phyloP scores from a whole-genome alignment of 306 rosid genomes.

The Medicago arabica region DNA sequence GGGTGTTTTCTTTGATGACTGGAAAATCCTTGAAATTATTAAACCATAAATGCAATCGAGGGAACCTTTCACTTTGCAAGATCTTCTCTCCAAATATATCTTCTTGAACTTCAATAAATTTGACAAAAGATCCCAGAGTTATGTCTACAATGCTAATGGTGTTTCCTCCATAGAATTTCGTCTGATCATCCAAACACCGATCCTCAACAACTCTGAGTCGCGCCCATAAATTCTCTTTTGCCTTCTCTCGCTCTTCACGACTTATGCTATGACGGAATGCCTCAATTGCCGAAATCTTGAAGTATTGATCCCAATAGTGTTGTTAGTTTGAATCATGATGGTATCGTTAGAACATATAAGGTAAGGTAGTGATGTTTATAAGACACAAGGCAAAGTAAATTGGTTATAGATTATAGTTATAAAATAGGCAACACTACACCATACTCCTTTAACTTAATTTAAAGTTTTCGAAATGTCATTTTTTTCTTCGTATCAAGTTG shows the following conservation, averaged over 20 bases:
- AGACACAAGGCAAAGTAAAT: no score
- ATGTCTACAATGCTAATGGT: constrained; percentile 46
- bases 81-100: constrained; percentile 24
- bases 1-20: constrained; percentile 55
- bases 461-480: no score
- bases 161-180: constrained; percentile 46
- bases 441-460: no score
- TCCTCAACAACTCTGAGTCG: constrained; percentile 36
- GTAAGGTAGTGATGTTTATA: no score
- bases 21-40: constrained; percentile 49
- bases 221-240: constrained; percentile 19
- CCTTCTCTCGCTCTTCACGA: constrained; percentile 31
- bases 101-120: constrained; percentile 10
- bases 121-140: constrained; percentile 28
- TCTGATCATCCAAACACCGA: constrained; percentile 17
- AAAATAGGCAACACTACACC: no score
- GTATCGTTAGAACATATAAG: not conserved
- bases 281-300: not conserved
- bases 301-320: not conserved
- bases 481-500: no score
- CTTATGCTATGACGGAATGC: not conserved
- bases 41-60: constrained; percentile 40
- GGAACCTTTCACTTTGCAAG: constrained; percentile 24
- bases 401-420: no score
- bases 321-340: constrained; percentile 18